A percentile compares a stretch with the other conserved stretches of the same genome.
These are phyloP conservation scores for Cymbidium sinense DNA, from an alignment of 106 monocot species.

Conservation along the genomic window DNA sequence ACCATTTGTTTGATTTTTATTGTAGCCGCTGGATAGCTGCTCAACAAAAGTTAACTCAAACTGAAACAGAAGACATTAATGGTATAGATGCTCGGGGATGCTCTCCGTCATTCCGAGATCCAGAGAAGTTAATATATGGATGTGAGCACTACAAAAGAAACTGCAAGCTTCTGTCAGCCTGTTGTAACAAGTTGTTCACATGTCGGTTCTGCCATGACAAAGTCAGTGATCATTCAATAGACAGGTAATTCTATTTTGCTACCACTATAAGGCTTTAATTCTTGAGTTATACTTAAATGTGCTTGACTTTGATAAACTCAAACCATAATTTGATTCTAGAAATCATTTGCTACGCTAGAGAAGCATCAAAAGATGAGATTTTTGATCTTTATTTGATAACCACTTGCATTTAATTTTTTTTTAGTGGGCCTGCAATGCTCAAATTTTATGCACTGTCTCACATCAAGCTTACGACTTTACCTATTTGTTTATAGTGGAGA, in stretches of 20 bases:
- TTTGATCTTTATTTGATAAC: no score
- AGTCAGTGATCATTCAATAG: conserved; percentile 97
- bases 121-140: conserved; percentile 68
- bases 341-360: no score
- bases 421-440: no score
- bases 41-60: conserved; percentile 77
- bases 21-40: conserved; percentile 96
- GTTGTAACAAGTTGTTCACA: conserved; percentile 86
- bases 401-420: no score
- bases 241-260: conserved; percentile 41
- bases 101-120: conserved; percentile 70
- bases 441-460: no score
- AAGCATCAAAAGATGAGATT: no score
- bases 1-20: background rate
- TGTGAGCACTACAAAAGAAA: conserved; percentile 98
- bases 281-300: background rate
- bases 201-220: conserved; percentile 99
- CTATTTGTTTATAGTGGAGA: no score
- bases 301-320: no score
- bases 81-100: conserved; percentile 45
- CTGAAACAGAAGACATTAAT: conserved; percentile 23
- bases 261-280: background rate
- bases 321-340: no score
- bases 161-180: conserved; percentile 85
- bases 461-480: no score